Evolutionary conservation across 2,329 filamentous ascomycete species (phyloP).

Genomic region (Emergomyces pasteurianus): DNA sequence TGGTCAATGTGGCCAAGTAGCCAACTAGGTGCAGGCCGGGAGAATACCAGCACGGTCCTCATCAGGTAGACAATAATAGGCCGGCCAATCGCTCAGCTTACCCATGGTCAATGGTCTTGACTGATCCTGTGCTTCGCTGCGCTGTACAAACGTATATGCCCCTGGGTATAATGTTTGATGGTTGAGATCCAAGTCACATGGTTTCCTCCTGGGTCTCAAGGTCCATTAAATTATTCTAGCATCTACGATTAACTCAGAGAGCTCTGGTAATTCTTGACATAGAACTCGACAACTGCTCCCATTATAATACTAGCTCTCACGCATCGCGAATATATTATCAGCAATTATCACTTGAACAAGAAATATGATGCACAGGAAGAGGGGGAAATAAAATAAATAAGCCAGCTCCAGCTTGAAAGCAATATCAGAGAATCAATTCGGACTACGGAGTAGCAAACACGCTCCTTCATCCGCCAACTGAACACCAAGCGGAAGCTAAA

Average conservation of each 20-base stretch:
- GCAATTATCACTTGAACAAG: neutral
- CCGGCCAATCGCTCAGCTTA: neutral
- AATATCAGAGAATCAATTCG: neutral
- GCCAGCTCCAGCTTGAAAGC: neutral
- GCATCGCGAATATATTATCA: neutral
- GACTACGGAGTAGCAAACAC: neutral
- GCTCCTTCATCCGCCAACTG: neutral
- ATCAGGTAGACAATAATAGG: neutral
- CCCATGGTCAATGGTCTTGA: neutral
- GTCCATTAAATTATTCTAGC: too few species aligned
- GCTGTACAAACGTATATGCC: neutral
- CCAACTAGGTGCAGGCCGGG: neutral
- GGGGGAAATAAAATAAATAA: neutral
- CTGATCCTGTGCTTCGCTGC: neutral
- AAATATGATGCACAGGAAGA: neutral
- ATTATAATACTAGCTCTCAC: neutral
- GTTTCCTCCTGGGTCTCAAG: too few species aligned
- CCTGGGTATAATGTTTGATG: too few species aligned
- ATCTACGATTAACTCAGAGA: too few species aligned
- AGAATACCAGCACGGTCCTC: neutral
- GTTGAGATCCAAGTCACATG: neutral
- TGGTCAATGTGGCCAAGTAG: constrained; percentile 3
- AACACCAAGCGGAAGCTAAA: neutral
- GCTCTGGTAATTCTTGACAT: too few species aligned
- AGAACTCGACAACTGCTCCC: neutral